phyloP scores from a whole-genome alignment of 306 rosid species.

The Prunus mume region DNA sequence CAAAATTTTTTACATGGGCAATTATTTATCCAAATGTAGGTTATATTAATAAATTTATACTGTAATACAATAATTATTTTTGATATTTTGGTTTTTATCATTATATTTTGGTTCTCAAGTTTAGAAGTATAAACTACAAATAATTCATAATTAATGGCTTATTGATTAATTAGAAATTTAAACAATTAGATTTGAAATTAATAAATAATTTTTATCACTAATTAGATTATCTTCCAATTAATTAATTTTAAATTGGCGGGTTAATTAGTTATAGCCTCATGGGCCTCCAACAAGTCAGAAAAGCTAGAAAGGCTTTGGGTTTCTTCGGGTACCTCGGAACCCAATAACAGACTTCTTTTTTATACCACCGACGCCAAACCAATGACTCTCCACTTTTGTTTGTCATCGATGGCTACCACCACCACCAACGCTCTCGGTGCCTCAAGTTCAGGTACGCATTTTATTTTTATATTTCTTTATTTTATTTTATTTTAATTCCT shows the following conservation, averaged over 20 bases:
- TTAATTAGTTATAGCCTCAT: neutral
- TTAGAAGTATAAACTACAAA: no score
- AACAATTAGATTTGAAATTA: no score
- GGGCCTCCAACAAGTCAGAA: neutral
- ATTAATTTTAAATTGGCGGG: neutral
- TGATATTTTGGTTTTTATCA: no score
- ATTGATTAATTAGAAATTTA: no score
- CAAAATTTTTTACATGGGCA: no score
- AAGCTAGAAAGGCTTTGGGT: neutral
- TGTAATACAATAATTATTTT: no score
- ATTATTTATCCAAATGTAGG: no score
- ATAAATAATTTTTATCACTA: no score
- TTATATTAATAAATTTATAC: no score
- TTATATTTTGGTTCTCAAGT: no score
- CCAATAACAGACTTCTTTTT: neutral
- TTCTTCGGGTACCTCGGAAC: neutral
- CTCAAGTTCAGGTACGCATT: constrained; percentile 27
- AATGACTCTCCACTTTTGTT: neutral
- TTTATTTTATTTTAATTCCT: neutral
- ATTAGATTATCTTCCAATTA: neutral
- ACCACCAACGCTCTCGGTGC: constrained; percentile 12
- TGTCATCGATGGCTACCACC: constrained; percentile 18
- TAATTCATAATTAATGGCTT: no score
- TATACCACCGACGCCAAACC: neutral
- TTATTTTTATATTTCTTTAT: neutral